A percentile compares a stretch with the other conserved stretches of the same genome.
Evolutionary conservation across 352 stramenopile genomes (phyloP).

Genomic region (Phytophthora parvispora): DNA sequence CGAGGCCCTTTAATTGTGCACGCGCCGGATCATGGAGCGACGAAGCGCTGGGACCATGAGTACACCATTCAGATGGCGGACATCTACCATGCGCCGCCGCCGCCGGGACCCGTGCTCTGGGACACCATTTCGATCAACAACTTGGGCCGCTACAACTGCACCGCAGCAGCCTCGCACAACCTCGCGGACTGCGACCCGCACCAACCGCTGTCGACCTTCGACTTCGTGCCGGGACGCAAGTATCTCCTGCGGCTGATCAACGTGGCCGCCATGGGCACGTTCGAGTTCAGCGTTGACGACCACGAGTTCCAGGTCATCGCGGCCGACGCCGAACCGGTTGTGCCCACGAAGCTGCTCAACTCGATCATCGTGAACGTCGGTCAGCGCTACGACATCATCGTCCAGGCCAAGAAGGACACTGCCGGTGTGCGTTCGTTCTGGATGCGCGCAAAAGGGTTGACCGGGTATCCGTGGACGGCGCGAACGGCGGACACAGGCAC

Average conservation of each 20-base stretch:
- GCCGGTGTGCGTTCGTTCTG: too few species aligned
- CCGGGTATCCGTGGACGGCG: slow-evolving; percentile 25
- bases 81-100: slow-evolving; percentile 31
- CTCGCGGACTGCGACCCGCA: slow-evolving; percentile 14
- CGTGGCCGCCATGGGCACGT: slow-evolving; percentile 34
- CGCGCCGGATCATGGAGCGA: slow-evolving; percentile 16
- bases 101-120: slow-evolving; percentile 19
- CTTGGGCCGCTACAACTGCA: slow-evolving; percentile 45
- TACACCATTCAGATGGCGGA: slow-evolving; percentile 33
- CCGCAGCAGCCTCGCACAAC: slow-evolving; percentile 11
- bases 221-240: slow-evolving; percentile 24
- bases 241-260: slow-evolving; percentile 44
- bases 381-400: slow-evolving; percentile 42
- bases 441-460: slow-evolving; percentile 37
- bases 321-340: slow-evolving; percentile 30
- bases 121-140: slow-evolving; percentile 44
- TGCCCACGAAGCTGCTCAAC: slow-evolving; percentile 32
- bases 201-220: slow-evolving; percentile 27
- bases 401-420: slow-evolving; percentile 34
- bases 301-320: slow-evolving; percentile 45
- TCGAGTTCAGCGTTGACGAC: slow-evolving; percentile 47
- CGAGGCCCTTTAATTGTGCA: slow-evolving; percentile 43
- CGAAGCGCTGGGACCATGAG: slow-evolving; percentile 29
- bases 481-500: slow-evolving; percentile 5
- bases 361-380: slow-evolving; percentile 38